Base-by-base conservation (phyloP, 345 rosid species). In the Citrus sp. region DNA sequence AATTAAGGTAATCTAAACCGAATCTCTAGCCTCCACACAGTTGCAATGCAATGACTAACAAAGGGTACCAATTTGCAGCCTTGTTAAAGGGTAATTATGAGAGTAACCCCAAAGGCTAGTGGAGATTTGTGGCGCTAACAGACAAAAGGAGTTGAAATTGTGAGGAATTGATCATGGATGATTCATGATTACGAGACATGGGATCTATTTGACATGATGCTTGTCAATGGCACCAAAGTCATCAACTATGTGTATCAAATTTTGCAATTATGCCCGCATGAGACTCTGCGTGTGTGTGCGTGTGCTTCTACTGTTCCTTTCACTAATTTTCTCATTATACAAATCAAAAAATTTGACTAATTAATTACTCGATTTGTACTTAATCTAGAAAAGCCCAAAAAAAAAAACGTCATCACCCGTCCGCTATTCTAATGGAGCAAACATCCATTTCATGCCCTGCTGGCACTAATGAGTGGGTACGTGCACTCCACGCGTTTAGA, bases 191-290 rank as follows among this genome's bases (percentile, higher is more conserved):
- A 32, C 16, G 27, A 76, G 56, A 67, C 71, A 65, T 54, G 60
- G 61, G 30, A 69, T 63, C 40, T 32, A 30, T 70, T 27, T 49
- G 78, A 65, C 71, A 76, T 76, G 79, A 76, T 76, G 79, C 66
- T 55, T 1, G 18, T 49, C 72, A 76, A 49, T 51, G 77, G 70
- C 34, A 46, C 25, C 40, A 42, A 75, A 42, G n/a, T 30, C 69
- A 40, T 34, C 72, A 76, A 4, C 64, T 4, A 22, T 2, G 69
- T 22, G 22, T 3, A 40, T 42, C 25, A 34, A n/a, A n/a, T 4
- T 18, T 28, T 60, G 56, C 67, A 60, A 59, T 60, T 42, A 73
- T 61, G 58, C 58, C 27, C 69, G 38, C 58, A 25, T 21, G 38
- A 28, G 28, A 32, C 73, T 67, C 24, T 70, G 7, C 30, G 5